Evolutionary conservation across 2,329 filamentous ascomycete genomes (phyloP).

Genomic region (Exophiala sp.): DNA sequence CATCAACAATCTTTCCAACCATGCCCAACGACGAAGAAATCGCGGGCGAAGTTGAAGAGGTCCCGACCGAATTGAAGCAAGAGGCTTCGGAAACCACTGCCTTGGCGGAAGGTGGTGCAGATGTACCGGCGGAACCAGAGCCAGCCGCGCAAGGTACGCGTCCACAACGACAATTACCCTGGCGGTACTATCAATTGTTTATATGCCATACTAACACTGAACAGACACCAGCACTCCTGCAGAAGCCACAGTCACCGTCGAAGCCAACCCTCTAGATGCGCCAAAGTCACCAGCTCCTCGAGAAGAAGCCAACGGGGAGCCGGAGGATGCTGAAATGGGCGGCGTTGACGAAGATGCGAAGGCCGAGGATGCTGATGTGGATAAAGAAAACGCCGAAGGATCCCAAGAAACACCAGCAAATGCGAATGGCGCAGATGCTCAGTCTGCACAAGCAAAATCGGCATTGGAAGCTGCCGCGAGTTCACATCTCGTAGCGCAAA

Average conservation of each 20-base stretch:
- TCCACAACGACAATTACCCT: too few species aligned
- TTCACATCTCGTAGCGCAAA: conserved; percentile 86
- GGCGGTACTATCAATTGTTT: background rate
- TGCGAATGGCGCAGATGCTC: conserved; percentile 48
- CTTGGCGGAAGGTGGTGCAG: conserved; percentile 2
- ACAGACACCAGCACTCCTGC: conserved; percentile 9
- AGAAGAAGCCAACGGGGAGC: conserved; percentile 48
- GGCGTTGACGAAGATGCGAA: conserved; percentile 49
- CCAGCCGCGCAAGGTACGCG: conserved; percentile 18
- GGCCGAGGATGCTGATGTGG: conserved; percentile 33
- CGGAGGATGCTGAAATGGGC: conserved; percentile 74
- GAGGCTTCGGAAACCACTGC: conserved; percentile 17
- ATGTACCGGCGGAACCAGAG: conserved; percentile 2
- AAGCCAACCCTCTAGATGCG: conserved; percentile 48
- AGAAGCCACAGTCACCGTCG: conserved; percentile 7
- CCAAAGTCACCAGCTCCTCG: conserved; percentile 59
- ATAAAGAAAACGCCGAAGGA: conserved; percentile 42
- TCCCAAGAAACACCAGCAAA: conserved; percentile 33
- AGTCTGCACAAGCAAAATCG: conserved; percentile 66
- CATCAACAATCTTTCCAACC: background rate
- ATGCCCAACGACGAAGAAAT: conserved; percentile 11
- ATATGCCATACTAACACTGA: conserved; percentile 3
- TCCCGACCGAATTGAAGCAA: conserved; percentile 16
- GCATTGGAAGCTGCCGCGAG: conserved; percentile 78
- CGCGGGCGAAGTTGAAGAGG: too few species aligned